Base-by-base conservation (phyloP, 148 eudicot genomes). In the Mesembryanthemum crystallinum region DNA sequence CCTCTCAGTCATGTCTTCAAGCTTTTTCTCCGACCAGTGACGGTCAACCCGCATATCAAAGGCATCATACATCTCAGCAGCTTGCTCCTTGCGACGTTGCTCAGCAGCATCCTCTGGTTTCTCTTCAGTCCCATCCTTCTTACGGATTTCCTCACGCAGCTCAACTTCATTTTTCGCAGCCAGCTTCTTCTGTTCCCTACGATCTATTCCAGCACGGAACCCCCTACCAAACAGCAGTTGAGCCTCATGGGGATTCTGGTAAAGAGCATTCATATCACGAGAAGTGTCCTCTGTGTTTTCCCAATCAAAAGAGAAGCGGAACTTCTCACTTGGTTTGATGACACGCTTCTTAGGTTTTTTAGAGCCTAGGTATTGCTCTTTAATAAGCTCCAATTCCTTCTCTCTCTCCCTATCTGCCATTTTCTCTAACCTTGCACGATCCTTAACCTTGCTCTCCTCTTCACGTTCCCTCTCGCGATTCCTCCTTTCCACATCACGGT, bases 261-360 rank as follows among this genome's bases (percentile, higher is more conserved):
- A 84, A 58, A 84, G 77, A 20, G 30, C 37, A 72, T 92, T 92
- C 97, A 92, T 87, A 72, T 91, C 90, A 13, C 88, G 87, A 23
- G 94, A 89, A 14, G 97, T 91, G 68, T 91, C 97, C 77, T 91
- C 97, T 0, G 89, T 81, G 79, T 89, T 85, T 73, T 89, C 90
- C 94, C 92, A 89, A 59, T 89, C 92, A 65, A 89, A 89, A 20
- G 90, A 87, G 68, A 89, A 89, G 12, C 97, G 76, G 45, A 91
- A 91, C 82, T 91, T 91, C 86, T 92, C 90, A 76, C 90, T 89
- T 4, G 92, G 94, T 67, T 89, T 92, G 62, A 90, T 89, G 33
- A 89, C 92, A 23, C 97, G 80, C 76, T 89, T 92, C 83, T 92
- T 92, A 0, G 94, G 97, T 43, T 89, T 92, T 73, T 92, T 88